Percentiles rank a stretch among this genome's conserved stretches.
These are phyloP conservation scores for Corinectria fuckeliana DNA, from an alignment of 2,329 filamentous ascomycete species.

Conservation along the genomic window DNA sequence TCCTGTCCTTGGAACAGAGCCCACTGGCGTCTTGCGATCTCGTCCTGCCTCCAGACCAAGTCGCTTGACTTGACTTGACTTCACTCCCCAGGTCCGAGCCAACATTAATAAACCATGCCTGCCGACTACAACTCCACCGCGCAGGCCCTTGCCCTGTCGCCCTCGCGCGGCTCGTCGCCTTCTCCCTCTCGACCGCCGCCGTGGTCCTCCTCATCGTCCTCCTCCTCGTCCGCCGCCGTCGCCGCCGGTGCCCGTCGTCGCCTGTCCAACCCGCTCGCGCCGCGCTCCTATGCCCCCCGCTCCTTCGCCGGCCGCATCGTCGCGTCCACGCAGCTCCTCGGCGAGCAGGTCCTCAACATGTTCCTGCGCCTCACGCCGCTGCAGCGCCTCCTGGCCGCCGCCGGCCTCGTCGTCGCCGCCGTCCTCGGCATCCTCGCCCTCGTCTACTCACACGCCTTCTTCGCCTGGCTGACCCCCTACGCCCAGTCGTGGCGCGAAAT, in stretches of 20 bases:
- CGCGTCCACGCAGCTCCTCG: constrained; percentile 49
- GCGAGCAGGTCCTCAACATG: constrained; percentile 52
- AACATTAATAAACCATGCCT: constrained; percentile 52
- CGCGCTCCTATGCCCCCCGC: constrained; percentile 37
- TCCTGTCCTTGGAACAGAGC: too few species aligned
- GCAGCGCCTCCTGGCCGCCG: constrained; percentile 66
- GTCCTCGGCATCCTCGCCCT: constrained; percentile 72
- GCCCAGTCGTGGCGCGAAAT: constrained; percentile 80
- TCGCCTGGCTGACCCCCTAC: constrained; percentile 74
- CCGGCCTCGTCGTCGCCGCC: constrained; percentile 57
- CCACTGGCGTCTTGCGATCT: too few species aligned
- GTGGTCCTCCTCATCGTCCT: constrained; percentile 25
- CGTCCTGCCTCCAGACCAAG: too few species aligned
- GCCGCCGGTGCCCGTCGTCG: constrained; percentile 40
- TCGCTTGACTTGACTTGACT: too few species aligned
- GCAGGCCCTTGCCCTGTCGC: constrained; percentile 55
- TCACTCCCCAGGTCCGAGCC: background rate
- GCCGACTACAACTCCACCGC: constrained; percentile 59
- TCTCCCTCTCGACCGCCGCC: constrained; percentile 41
- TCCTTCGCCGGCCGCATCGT: constrained; percentile 43
- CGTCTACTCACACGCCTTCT: constrained; percentile 80
- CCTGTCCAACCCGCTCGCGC: constrained; percentile 51
- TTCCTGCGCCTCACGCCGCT: constrained; percentile 63
- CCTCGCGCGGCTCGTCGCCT: constrained; percentile 41
- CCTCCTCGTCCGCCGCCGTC: too few species aligned